These are phyloP conservation scores for Fusarium napiforme DNA, from an alignment of 2,329 filamentous ascomycete genomes.

Conservation along the genomic window DNA sequence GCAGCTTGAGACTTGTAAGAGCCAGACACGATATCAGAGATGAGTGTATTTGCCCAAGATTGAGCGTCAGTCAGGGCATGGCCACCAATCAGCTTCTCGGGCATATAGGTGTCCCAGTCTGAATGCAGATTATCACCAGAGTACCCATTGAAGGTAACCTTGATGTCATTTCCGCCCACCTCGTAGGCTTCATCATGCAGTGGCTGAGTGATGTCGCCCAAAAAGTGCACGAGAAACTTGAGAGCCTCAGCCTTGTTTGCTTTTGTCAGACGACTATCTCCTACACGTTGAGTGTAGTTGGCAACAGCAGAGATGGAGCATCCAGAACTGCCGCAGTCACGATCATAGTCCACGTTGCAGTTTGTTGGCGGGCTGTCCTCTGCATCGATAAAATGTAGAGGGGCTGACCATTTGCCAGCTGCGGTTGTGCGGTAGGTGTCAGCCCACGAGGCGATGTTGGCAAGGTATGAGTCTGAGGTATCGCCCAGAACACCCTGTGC, in stretches of 20 bases:
- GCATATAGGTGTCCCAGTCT: slow-evolving; percentile 12
- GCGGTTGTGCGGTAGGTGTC: slow-evolving; percentile 4
- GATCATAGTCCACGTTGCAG: slow-evolving; percentile 8
- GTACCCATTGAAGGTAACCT: not conserved
- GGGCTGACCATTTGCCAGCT: slow-evolving; percentile 6
- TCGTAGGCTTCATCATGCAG: slow-evolving; percentile 3
- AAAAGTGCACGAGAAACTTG: slow-evolving; percentile 3
- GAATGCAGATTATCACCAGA: not conserved
- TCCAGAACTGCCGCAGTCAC: slow-evolving; percentile 1
- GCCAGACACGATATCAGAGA: not conserved
- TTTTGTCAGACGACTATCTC: not conserved
- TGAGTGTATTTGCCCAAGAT: slow-evolving; percentile 6
- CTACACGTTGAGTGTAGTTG: slow-evolving; percentile 6
- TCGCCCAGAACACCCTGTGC: not conserved
- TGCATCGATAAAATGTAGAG: slow-evolving; percentile 4
- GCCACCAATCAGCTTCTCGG: not conserved
- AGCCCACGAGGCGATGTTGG: slow-evolving; percentile 5
- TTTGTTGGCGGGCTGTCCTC: slow-evolving; percentile 5
- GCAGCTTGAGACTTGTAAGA: not conserved
- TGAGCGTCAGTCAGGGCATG: slow-evolving; percentile 2
- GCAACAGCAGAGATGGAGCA: slow-evolving; percentile 9
- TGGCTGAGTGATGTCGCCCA: not conserved
- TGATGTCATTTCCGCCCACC: slow-evolving; percentile 1
- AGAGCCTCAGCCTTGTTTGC: slow-evolving; percentile 5
- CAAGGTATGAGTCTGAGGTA: slow-evolving; percentile 7